phyloP scores from a whole-genome alignment of 1,139 yeast genomes.

The Blastobotrys serpentis region DNA sequence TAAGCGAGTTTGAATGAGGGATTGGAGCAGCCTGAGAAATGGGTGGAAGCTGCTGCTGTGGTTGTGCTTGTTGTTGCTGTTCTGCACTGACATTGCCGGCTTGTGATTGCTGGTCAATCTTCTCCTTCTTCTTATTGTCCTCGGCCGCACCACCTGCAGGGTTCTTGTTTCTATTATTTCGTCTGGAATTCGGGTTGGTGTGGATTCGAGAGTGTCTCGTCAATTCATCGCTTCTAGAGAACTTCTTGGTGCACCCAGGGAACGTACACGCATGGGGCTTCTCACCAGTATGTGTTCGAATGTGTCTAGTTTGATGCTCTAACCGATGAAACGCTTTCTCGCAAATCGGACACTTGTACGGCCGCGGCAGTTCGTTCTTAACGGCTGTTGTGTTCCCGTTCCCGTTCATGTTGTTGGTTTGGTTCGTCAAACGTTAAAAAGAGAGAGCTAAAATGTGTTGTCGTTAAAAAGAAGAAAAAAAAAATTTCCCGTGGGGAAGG shows the following conservation, averaged over 20 bases:
- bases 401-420: slow-evolving; percentile 1
- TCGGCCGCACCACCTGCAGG: slow-evolving; percentile 23
- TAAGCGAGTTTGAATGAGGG: slow-evolving; percentile 15
- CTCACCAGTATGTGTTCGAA: slow-evolving; percentile 94
- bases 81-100: slow-evolving; percentile 24
- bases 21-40: slow-evolving; percentile 8
- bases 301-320: slow-evolving; percentile 93
- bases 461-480: background rate
- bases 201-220: slow-evolving; percentile 89
- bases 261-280: slow-evolving; percentile 87
- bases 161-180: slow-evolving; percentile 43
- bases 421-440: no score
- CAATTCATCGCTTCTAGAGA: slow-evolving; percentile 84
- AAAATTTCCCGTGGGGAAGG: slow-evolving; percentile 9
- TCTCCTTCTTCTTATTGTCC: slow-evolving; percentile 24
- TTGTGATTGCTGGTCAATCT: slow-evolving; percentile 10
- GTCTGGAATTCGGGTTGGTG: slow-evolving; percentile 68
- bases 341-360: slow-evolving; percentile 90
- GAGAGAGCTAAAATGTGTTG: no score
- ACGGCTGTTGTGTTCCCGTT: slow-evolving; percentile 17
- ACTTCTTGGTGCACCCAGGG: slow-evolving; percentile 84
- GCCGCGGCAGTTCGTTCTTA: slow-evolving; percentile 50
- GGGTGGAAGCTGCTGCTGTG: slow-evolving; percentile 3
- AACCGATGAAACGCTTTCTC: slow-evolving; percentile 87
- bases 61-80: slow-evolving; percentile 24